Evolutionary conservation across 1,284 basidiomycete species (phyloP), one percentile per base, ranked within the genome.

Genomic region (Cystobasidium pallidum): DNA sequence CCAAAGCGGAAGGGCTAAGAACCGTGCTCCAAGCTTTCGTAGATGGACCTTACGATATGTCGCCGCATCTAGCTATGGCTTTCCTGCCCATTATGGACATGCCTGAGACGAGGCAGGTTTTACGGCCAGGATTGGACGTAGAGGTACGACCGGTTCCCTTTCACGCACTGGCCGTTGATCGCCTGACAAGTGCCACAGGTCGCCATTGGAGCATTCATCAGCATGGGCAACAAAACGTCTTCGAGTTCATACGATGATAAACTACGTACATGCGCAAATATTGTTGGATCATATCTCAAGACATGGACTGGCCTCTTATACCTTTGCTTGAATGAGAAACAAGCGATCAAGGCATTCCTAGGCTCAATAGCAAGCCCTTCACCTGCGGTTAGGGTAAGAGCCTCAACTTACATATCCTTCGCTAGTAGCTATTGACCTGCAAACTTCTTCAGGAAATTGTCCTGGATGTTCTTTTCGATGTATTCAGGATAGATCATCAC

Each of bases 241-340:
- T 47, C 72, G 13, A 59, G 21, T 36, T 32, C 59, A 13, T 75
- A 78, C 61, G 77, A 78, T 30, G 80, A 77, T 3, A 72, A 88
- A 57, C 89, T 98, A 82, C 86, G 87, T 77, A 85, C 87, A 24
- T 90, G 89, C 75, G 85, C 89, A 2, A 88, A 86, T 76, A 88
- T 95, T 59, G 88, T 96, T 49, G 87, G 89, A 49, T 85, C 90
- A 43, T 89, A 97, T 84, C 81, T 99, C 59, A 86, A 91, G 57
- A 93, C 91, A 11, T 99, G 95, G 94, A 90, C 91, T 75, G 94
- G 94, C 8, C 81, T 99, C 36, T 88, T 98, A 85, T 98, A 97
- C 80, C 88, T 97, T 75, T 96, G 92, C 81, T 88, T 94, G 86
- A 86, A 94, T 79, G 87, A 92, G 77, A 89, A 90, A 83, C 84